Evolutionary conservation across 768 basidiomycete species (phyloP).

Genomic region (Boletus rex-veris): DNA sequence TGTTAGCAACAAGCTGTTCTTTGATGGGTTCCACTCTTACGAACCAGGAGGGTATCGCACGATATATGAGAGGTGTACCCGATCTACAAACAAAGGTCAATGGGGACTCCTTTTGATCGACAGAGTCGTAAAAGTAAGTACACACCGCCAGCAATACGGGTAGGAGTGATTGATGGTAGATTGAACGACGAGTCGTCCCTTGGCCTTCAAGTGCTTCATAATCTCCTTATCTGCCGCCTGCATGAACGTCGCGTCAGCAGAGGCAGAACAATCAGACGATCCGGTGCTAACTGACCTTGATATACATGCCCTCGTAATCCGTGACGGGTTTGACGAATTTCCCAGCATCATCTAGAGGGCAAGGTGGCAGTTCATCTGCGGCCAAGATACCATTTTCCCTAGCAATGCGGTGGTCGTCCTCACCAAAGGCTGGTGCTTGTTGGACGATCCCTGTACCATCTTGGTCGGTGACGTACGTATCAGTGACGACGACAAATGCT

Average conservation of each 20-base stretch:
- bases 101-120: background rate
- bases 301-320: conserved; percentile 83
- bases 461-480: conserved; percentile 89
- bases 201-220: conserved; percentile 83
- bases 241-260: background rate
- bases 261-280: background rate
- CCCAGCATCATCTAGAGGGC: conserved; percentile 89
- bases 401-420: conserved; percentile 95
- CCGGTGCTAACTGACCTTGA: conserved; percentile 61
- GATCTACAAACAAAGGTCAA: conserved; percentile 50
- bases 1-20: conserved; percentile 86
- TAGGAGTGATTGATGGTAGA: conserved; percentile 87
- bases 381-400: conserved; percentile 79
- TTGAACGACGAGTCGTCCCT: conserved; percentile 84
- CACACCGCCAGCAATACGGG: conserved; percentile 94
- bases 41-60: conserved; percentile 96
- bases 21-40: conserved; percentile 82
- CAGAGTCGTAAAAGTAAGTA: background rate
- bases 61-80: conserved; percentile 91
- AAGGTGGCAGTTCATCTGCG: conserved; percentile 91
- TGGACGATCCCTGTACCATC: conserved; percentile 99
- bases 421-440: conserved; percentile 97
- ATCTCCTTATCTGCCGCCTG: conserved; percentile 95
- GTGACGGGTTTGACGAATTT: conserved; percentile 85
- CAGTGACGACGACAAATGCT: conserved; percentile 85